Conservation (phyloP, 192 early-diverging fungal species). For the Chytriomyces hyalinus region DNA sequence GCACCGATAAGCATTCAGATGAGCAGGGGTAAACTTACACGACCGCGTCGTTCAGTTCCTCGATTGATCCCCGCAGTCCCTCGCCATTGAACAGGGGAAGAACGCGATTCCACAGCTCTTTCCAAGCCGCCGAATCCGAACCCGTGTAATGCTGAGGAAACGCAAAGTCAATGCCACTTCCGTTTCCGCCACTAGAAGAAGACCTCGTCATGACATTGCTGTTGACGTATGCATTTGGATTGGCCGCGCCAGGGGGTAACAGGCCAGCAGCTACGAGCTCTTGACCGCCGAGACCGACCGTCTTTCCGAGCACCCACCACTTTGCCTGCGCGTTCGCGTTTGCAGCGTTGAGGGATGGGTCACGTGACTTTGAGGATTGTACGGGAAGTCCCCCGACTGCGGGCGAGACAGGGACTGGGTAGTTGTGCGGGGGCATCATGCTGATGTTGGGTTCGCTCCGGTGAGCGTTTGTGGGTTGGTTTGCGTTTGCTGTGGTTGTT, state of each 20-base stretch:
- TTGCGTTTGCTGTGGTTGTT: too few relatives aligned
- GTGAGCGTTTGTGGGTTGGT: too few relatives aligned
- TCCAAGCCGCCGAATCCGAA: constrained; percentile 61
- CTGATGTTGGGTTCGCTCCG: too few relatives aligned
- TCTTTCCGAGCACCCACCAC: constrained; percentile 1
- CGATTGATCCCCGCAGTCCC: constrained; percentile 77
- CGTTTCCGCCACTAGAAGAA: background rate
- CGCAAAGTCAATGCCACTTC: background rate
- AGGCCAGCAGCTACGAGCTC: background rate
- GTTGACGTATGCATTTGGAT: background rate
- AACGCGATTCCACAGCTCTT: constrained; percentile 70
- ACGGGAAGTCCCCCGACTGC: background rate
- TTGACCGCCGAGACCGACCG: background rate
- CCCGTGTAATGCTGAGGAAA: background rate
- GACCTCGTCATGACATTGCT: background rate
- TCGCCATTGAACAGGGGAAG: constrained; percentile 89
- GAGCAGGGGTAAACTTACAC: constrained; percentile 49
- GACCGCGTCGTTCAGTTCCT: constrained; percentile 82
- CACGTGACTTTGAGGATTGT: background rate
- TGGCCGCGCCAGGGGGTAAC: background rate
- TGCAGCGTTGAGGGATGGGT: background rate
- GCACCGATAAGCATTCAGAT: constrained; percentile 47
- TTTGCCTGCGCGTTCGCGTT: background rate
- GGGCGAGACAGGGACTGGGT: background rate
- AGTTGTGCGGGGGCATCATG: too few relatives aligned